Evolutionary conservation across 2,329 filamentous ascomycete genomes (phyloP), one percentile per base, ranked within the genome.

Genomic region (Fusarium sp.): DNA sequence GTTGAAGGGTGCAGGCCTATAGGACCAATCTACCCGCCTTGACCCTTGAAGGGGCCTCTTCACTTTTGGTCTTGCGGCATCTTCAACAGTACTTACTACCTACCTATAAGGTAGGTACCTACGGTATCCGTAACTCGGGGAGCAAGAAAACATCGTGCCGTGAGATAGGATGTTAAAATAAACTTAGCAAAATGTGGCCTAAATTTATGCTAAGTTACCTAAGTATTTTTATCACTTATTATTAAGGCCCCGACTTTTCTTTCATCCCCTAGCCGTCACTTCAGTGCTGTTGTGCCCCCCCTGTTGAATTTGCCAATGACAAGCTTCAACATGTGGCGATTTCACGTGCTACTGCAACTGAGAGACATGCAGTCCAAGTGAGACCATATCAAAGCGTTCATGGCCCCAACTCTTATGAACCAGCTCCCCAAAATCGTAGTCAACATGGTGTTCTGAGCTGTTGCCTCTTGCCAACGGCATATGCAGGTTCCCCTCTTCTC

Each of bases 261-360:
- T 48, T 7, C 26, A 20, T 15, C 20, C 26, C 13, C 13, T 28
- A 22, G 13, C 24, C 26, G 26, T 22, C 18, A 26, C 45, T 47
- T 41, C 41, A 50, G 58, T 35, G 60, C 56, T 45, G 55, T 61
- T 66, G 61, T 36, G 55, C 63, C 61, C 73, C 65, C 66, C 74
- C 65, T 51, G 36, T 54, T 51, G 47, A 36, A 59, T 44, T 58
- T 47, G 44, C 62, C 70, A 62, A 56, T 73, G 64, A 39, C 58
- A 69, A 76, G 76, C 69, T 77, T 76, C 69, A 72, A 56, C 39
- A 67, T 69, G 76, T 79, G 77, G 77, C 77, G 76, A 78, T 77
- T 79, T 79, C 77, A 79, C 76, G 77, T 79, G 77, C 72, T 79
- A 70, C 67, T 70, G 57, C 56, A 77, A 76, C 56, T 70, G 55